Percentiles rank a stretch among this genome's conserved stretches.
These are phyloP conservation scores for Emergomyces africanus DNA, from an alignment of 2,329 filamentous ascomycete genomes.

Conservation along the genomic window DNA sequence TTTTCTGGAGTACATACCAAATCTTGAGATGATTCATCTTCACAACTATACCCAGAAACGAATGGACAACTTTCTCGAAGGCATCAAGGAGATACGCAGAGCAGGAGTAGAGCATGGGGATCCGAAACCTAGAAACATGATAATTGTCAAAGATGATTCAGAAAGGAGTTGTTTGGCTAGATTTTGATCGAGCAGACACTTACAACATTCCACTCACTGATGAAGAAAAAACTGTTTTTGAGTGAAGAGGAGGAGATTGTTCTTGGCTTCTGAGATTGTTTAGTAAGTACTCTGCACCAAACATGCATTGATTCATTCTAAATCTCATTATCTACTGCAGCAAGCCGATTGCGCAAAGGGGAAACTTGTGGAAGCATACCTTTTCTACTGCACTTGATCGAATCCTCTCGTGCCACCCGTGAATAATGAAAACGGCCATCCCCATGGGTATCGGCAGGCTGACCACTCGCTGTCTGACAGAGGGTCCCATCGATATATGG, in stretches of 20 bases:
- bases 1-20: slow-evolving; percentile 16
- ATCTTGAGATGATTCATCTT: slow-evolving; percentile 13
- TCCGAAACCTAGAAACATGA: slow-evolving; percentile 17
- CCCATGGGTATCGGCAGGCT: not conserved
- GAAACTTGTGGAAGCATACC: not conserved
- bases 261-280: not conserved
- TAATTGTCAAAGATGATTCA: slow-evolving; percentile 8
- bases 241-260: not conserved
- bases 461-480: too few species aligned
- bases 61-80: slow-evolving; percentile 11
- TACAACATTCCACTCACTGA: slow-evolving; percentile 2
- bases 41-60: slow-evolving; percentile 13
- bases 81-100: slow-evolving; percentile 13
- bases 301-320: not conserved
- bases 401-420: not conserved
- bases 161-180: slow-evolving; percentile 11
- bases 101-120: slow-evolving; percentile 15
- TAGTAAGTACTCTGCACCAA: slow-evolving; percentile 3
- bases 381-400: not conserved
- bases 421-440: slow-evolving; percentile 1
- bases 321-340: slow-evolving; percentile 4
- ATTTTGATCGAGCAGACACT: slow-evolving; percentile 4
- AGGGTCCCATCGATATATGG: too few species aligned
- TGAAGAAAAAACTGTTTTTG: slow-evolving; percentile 3
- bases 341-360: slow-evolving; percentile 2